Evolutionary conservation across 129 eudicot genomes (phyloP).

Genomic region (Solidago caesia): DNA sequence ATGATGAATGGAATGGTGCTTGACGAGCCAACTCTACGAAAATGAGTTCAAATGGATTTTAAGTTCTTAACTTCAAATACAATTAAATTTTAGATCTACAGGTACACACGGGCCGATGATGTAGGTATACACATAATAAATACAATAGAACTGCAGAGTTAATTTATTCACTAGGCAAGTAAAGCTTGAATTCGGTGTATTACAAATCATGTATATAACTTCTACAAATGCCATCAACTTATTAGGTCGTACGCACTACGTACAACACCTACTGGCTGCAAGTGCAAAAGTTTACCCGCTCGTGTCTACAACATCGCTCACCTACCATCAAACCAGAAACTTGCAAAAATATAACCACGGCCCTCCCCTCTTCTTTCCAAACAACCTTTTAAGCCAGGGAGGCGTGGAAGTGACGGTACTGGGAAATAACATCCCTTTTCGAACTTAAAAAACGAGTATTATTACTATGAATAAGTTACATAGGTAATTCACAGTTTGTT

Average conservation of each 20-base stretch:
- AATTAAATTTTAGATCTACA: background rate
- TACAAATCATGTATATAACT: background rate
- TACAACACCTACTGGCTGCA: background rate
- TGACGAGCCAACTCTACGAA: background rate
- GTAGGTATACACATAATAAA: too few relatives aligned
- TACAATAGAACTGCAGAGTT: background rate
- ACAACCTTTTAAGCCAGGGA: background rate
- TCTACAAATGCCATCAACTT: background rate
- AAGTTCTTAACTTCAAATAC: background rate
- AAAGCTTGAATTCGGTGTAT: background rate
- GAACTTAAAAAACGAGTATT: background rate
- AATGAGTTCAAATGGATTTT: background rate
- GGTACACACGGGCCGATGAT: background rate
- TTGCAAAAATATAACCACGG: background rate
- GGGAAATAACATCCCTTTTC: background rate
- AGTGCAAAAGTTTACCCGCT: background rate
- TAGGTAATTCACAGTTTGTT: conserved; percentile 7
- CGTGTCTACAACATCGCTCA: background rate
- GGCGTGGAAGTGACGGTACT: background rate
- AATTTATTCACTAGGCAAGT: background rate
- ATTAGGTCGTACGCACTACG: background rate
- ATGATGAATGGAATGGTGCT: background rate
- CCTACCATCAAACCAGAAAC: background rate
- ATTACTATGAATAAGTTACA: conserved; percentile 8
- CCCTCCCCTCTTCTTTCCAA: background rate